Conservation (phyloP, 306 rosid genomes). For the Mucuna pruriens region DNA sequence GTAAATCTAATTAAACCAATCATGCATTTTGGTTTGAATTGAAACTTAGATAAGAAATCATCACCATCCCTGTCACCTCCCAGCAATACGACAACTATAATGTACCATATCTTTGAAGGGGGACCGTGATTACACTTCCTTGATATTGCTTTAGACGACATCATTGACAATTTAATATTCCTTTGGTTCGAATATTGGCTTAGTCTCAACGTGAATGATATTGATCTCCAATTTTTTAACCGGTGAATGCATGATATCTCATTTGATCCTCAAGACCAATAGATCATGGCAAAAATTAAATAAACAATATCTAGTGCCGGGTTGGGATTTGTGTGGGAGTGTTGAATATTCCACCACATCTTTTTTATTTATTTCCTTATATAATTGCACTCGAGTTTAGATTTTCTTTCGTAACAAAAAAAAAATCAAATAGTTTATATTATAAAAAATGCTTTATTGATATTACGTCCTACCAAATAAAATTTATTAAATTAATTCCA, state of each 20-base stretch:
- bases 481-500: neutral
- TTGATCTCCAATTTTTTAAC: neutral
- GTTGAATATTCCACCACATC: neutral
- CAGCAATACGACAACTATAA: constrained; percentile 6
- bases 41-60: neutral
- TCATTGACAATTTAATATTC: neutral
- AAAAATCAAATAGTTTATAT: neutral
- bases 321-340: neutral
- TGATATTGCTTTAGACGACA: neutral
- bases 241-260: neutral
- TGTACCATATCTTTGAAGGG: neutral
- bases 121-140: neutral
- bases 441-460: neutral
- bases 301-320: neutral
- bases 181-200: neutral
- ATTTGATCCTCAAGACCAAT: neutral
- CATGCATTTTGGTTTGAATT: neutral
- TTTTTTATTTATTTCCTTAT: neutral
- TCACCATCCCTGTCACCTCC: neutral
- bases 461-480: neutral
- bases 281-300: neutral
- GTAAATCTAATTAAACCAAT: neutral
- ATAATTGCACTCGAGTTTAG: neutral
- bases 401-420: neutral
- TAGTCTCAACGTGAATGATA: neutral